These are phyloP conservation scores for Podospora sp. DNA, from an alignment of 495 filamentous ascomycete genomes.

Conservation along the genomic window DNA sequence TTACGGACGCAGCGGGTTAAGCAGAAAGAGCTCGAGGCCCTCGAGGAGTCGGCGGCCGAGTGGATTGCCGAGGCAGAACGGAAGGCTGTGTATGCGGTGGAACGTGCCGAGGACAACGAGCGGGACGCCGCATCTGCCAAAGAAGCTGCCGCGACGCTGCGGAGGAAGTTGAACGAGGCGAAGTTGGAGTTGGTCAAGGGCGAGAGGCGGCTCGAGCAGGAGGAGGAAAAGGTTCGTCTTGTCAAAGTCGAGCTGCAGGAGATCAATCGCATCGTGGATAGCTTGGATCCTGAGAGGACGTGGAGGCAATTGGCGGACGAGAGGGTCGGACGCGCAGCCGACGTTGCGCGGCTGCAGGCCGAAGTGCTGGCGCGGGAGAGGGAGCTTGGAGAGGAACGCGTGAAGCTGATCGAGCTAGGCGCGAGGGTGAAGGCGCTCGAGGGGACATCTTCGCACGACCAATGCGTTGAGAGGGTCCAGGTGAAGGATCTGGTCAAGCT, in stretches of 20 bases:
- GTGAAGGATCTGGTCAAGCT: constrained; percentile 4
- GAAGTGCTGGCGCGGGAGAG: constrained; percentile 5
- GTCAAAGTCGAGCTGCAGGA: background rate
- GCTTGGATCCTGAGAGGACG: constrained; percentile 7
- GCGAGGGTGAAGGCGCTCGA: constrained; percentile 8
- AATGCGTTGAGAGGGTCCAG: constrained; percentile 10
- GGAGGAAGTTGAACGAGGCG: constrained; percentile 1
- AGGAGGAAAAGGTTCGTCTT: background rate
- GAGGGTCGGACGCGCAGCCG: constrained; percentile 6
- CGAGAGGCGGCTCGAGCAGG: background rate
- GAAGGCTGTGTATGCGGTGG: background rate
- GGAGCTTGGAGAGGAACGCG: background rate
- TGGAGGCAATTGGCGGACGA: constrained; percentile 2
- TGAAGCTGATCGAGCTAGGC: background rate
- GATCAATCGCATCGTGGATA: background rate
- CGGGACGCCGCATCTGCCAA: background rate
- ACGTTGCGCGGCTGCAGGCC: background rate
- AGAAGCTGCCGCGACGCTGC: background rate
- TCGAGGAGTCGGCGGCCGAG: constrained; percentile 5
- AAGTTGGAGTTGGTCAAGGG: constrained; percentile 4
- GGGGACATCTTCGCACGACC: background rate
- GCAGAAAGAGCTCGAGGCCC: constrained; percentile 13
- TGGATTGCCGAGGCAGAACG: constrained; percentile 3
- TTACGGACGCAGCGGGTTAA: constrained; percentile 14
- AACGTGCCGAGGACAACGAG: constrained; percentile 3